phyloP scores from a whole-genome alignment of 495 filamentous ascomycete species.

The Poronia punctata region DNA sequence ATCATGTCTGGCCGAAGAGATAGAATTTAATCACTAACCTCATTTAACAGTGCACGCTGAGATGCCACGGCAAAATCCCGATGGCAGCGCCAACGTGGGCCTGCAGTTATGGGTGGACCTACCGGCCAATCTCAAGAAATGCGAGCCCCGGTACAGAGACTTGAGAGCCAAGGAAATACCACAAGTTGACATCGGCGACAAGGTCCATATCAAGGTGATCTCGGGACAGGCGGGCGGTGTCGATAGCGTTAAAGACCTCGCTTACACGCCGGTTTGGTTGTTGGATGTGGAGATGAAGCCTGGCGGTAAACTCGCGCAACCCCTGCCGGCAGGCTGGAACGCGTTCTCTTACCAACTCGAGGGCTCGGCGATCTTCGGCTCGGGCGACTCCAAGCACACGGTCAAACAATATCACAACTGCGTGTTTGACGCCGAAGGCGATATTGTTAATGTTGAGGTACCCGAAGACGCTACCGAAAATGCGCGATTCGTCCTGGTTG shows the following conservation, averaged over 20 bases:
- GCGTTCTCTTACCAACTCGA: conserved; percentile 78
- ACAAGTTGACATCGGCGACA: conserved; percentile 55
- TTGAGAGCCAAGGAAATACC: conserved; percentile 73
- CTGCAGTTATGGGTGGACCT: conserved; percentile 95
- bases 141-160: conserved; percentile 90
- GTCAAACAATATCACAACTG: conserved; percentile 79
- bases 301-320: conserved; percentile 66
- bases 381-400: conserved; percentile 45
- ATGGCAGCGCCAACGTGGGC: conserved; percentile 75
- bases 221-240: conserved; percentile 75
- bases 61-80: conserved; percentile 77
- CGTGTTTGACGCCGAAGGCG: conserved; percentile 76
- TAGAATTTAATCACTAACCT: no score
- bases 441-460: conserved; percentile 63
- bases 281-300: conserved; percentile 78
- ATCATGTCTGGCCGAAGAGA: no score
- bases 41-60: conserved; percentile 98
- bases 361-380: conserved; percentile 63
- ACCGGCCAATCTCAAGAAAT: conserved; percentile 70
- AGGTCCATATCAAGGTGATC: conserved; percentile 82
- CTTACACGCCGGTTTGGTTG: conserved; percentile 93
- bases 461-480: conserved; percentile 59
- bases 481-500: conserved; percentile 69
- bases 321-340: conserved; percentile 78
- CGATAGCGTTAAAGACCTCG: conserved; percentile 79